phyloP scores from a whole-genome alignment of 768 basidiomycete genomes.

The Galerina marginata region DNA sequence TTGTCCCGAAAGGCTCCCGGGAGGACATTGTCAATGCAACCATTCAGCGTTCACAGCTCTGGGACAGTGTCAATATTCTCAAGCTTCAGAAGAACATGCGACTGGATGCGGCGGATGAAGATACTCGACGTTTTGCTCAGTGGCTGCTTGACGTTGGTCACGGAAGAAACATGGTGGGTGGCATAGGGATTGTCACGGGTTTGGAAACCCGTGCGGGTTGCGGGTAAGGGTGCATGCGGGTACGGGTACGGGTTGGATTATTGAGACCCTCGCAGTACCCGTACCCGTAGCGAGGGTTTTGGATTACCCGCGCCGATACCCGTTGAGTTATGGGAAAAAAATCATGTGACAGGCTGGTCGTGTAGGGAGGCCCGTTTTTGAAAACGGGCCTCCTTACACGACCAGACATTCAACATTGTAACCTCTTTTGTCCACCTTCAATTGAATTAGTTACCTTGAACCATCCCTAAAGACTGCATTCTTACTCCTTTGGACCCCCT shows the following conservation, averaged over 20 bases:
- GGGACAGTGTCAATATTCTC: conserved; percentile 11
- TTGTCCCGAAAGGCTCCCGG: conserved; percentile 29
- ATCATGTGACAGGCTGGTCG: too few relatives aligned
- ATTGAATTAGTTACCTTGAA: too few relatives aligned
- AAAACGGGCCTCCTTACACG: too few relatives aligned
- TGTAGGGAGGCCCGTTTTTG: too few relatives aligned
- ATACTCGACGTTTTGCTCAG: conserved; percentile 20
- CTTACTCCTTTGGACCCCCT: too few relatives aligned
- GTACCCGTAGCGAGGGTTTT: too few relatives aligned
- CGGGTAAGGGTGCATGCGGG: neutral
- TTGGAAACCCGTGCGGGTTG: neutral
- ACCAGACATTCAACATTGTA: too few relatives aligned
- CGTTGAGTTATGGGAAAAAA: too few relatives aligned
- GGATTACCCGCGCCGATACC: too few relatives aligned
- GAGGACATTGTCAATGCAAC: conserved; percentile 45
- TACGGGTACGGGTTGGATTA: neutral
- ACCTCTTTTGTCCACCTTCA: too few relatives aligned
- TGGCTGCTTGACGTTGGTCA: conserved; percentile 32
- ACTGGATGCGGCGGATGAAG: neutral
- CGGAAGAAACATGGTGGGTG: conserved; percentile 19
- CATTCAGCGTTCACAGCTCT: conserved; percentile 11
- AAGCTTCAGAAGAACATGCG: conserved; percentile 19
- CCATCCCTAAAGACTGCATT: too few relatives aligned
- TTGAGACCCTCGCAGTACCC: too few relatives aligned
- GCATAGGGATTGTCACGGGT: neutral